phyloP scores from a whole-genome alignment of 2,329 filamentous ascomycete species.

The Diaporthe destruens region DNA sequence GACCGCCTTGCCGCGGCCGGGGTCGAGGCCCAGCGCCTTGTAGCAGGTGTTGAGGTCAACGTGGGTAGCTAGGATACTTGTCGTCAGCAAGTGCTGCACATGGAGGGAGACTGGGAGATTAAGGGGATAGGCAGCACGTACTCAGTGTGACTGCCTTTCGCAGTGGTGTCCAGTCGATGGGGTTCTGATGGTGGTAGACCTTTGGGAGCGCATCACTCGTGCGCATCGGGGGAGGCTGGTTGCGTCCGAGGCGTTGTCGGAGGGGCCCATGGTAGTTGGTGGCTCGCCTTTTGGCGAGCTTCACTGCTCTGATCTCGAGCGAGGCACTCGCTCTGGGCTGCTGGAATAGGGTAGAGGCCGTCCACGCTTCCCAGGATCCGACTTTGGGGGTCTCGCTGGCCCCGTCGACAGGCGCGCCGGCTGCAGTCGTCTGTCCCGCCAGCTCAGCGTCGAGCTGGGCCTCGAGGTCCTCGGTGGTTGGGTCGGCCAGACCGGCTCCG shows the following conservation, averaged over 20 bases:
- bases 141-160: constrained; percentile 25
- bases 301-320: too few species aligned
- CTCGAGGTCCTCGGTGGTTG: too few species aligned
- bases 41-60: neutral
- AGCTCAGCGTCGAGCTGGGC: too few species aligned
- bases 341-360: neutral
- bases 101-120: neutral
- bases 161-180: constrained; percentile 13
- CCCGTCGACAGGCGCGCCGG: too few species aligned
- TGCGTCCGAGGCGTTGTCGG: neutral
- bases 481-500: too few species aligned
- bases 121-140: neutral
- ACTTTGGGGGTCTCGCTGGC: neutral
- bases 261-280: neutral
- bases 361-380: neutral
- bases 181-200: constrained; percentile 12
- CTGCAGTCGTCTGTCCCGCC: too few species aligned
- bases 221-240: neutral
- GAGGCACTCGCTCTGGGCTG: too few species aligned
- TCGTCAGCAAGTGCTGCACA: neutral
- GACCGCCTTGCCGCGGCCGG: constrained; percentile 1
- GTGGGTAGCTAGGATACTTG: neutral
- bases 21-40: constrained; percentile 35
- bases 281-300: too few species aligned
- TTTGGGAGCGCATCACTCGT: neutral